These are phyloP conservation scores for Malassezia furfur DNA, from an alignment of 1,284 basidiomycete species.

Conservation along the genomic window DNA sequence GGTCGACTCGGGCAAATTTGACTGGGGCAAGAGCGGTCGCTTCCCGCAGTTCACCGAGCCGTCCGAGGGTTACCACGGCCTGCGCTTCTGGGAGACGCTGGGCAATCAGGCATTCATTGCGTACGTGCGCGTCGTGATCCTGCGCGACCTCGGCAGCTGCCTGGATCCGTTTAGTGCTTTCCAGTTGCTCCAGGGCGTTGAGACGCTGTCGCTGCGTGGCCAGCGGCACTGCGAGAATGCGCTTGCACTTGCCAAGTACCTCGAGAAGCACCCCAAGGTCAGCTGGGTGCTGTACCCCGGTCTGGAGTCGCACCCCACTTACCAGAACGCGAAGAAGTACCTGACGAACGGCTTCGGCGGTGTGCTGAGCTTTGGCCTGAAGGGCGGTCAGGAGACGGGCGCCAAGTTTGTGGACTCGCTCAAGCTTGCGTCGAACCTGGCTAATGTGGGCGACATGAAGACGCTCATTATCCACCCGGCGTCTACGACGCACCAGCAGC, in stretches of 20 bases:
- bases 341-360: constrained; percentile 57
- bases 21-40: constrained; percentile 67
- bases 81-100: constrained; percentile 57
- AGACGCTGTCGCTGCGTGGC: constrained; percentile 70
- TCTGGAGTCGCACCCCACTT: constrained; percentile 58
- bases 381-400: constrained; percentile 58
- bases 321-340: constrained; percentile 56
- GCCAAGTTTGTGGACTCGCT: constrained; percentile 65
- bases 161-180: constrained; percentile 75
- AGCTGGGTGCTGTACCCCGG: constrained; percentile 77
- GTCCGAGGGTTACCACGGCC: constrained; percentile 72
- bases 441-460: constrained; percentile 43
- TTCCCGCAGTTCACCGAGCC: constrained; percentile 77
- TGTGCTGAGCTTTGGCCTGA: constrained; percentile 71
- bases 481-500: constrained; percentile 72
- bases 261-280: constrained; percentile 63
- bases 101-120: constrained; percentile 64
- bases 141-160: constrained; percentile 67
- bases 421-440: constrained; percentile 55
- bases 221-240: constrained; percentile 69
- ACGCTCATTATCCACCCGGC: constrained; percentile 58
- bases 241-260: constrained; percentile 63
- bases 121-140: constrained; percentile 63
- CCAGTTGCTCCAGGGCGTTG: constrained; percentile 72
- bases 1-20: constrained; percentile 70